Percentiles rank a stretch among this genome's conserved stretches.
These are phyloP conservation scores for Andrographis paniculata DNA, from an alignment of 305 asterid species.

Conservation along the genomic window DNA sequence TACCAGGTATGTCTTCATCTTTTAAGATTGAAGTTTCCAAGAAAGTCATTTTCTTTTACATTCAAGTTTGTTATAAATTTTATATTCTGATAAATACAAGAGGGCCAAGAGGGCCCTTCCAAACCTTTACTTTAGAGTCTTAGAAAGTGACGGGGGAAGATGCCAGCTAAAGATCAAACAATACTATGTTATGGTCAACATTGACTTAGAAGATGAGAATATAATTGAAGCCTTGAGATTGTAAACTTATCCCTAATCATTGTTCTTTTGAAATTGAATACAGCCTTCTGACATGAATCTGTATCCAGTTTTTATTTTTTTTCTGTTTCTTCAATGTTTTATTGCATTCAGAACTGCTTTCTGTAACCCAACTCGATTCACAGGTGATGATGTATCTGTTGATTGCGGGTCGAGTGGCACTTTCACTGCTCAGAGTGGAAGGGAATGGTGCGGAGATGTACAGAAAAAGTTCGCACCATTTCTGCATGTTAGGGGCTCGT, in stretches of 20 bases:
- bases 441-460: constrained; percentile 31
- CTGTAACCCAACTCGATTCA: constrained; percentile 7
- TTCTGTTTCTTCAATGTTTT: constrained; percentile 6
- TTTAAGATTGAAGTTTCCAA: not conserved
- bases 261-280: not conserved
- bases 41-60: not conserved
- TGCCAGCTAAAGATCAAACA: not conserved
- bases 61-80: not conserved
- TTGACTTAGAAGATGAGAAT: not conserved
- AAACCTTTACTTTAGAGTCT: not conserved
- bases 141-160: not conserved
- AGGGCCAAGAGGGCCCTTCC: too few species aligned
- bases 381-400: constrained; percentile 24
- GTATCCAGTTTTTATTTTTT: not conserved
- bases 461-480: not conserved
- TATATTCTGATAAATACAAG: not conserved
- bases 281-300: constrained; percentile 10
- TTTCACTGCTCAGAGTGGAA: constrained; percentile 23
- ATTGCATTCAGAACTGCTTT: not conserved
- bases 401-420: constrained; percentile 31
- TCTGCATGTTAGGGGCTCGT: constrained; percentile 21
- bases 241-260: not conserved
- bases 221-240: not conserved
- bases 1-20: too few species aligned
- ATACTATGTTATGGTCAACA: not conserved